Evolutionary conservation across 2,329 filamentous ascomycete genomes (phyloP).

Genomic region (Plectosphaerella cucumerina): DNA sequence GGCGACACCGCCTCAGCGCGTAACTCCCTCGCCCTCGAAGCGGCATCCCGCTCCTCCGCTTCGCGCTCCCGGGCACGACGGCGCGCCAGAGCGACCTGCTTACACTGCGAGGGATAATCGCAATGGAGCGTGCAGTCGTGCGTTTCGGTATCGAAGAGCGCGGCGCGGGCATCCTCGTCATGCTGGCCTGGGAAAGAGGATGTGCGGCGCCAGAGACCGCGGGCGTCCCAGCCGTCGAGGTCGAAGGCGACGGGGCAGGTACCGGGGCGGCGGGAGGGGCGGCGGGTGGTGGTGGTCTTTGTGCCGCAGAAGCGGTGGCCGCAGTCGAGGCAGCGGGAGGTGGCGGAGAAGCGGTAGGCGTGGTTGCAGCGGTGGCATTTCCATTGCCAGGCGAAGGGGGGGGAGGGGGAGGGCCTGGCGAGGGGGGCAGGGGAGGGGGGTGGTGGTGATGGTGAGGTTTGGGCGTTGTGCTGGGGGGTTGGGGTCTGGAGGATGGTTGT

Average conservation of each 20-base stretch:
- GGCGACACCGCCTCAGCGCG: background rate
- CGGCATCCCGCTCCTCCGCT: background rate
- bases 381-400: conserved; percentile 25
- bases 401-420: background rate
- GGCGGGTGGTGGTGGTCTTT: background rate
- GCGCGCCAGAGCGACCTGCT: background rate
- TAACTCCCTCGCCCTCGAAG: background rate
- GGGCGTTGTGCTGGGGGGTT: background rate
- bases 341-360: conserved; percentile 23
- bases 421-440: background rate
- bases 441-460: background rate
- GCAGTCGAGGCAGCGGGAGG: conserved; percentile 34
- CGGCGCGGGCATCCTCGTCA: background rate
- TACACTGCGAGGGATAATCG: conserved; percentile 6
- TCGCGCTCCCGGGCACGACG: background rate
- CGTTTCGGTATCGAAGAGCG: background rate
- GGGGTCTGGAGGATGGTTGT: too few relatives aligned
- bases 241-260: conserved; percentile 26
- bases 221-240: conserved; percentile 22
- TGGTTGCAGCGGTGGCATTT: conserved; percentile 24
- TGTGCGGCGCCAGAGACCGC: conserved; percentile 23
- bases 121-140: conserved; percentile 2
- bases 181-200: background rate
- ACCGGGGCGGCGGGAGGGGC: conserved; percentile 5
- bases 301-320: conserved; percentile 28